These are phyloP conservation scores for Phytophthora pistaciae DNA, from an alignment of 352 stramenopile species.

Conservation along the genomic window DNA sequence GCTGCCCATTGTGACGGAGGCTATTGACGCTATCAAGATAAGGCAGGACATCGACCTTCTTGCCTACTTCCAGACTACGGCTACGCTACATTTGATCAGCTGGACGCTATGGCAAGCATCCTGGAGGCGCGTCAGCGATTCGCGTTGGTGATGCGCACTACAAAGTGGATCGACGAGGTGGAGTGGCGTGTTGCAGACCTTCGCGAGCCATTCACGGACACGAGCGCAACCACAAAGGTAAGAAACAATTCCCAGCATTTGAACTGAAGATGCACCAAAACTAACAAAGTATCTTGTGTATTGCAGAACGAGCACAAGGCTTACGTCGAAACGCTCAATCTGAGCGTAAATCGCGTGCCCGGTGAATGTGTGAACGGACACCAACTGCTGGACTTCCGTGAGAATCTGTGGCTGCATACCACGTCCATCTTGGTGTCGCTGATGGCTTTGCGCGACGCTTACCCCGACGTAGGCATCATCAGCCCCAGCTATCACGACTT, in stretches of 20 bases:
- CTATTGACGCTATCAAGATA: too few relatives aligned
- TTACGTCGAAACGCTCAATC: background rate
- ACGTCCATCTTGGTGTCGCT: background rate
- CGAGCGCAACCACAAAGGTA: background rate
- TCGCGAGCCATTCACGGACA: background rate
- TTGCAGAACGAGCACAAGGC: too few relatives aligned
- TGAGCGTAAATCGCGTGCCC: background rate
- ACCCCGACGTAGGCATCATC: too few relatives aligned
- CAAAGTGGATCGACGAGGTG: too few relatives aligned
- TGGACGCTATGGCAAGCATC: background rate
- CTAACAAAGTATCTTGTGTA: background rate
- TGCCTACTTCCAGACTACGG: too few relatives aligned
- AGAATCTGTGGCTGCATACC: constrained; percentile 6
- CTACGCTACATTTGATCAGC: too few relatives aligned
- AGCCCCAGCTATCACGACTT: too few relatives aligned
- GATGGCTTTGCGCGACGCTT: too few relatives aligned
- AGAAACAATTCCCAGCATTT: too few relatives aligned
- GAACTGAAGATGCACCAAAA: background rate
- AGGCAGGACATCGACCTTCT: too few relatives aligned
- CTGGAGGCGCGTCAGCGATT: background rate
- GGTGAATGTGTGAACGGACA: background rate
- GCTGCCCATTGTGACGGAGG: too few relatives aligned
- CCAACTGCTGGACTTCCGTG: background rate
- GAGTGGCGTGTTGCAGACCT: too few relatives aligned
- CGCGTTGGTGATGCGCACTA: background rate